Evolutionary conservation across 1,284 basidiomycete species (phyloP).

Genomic region (Malassezia yamatoensis): DNA sequence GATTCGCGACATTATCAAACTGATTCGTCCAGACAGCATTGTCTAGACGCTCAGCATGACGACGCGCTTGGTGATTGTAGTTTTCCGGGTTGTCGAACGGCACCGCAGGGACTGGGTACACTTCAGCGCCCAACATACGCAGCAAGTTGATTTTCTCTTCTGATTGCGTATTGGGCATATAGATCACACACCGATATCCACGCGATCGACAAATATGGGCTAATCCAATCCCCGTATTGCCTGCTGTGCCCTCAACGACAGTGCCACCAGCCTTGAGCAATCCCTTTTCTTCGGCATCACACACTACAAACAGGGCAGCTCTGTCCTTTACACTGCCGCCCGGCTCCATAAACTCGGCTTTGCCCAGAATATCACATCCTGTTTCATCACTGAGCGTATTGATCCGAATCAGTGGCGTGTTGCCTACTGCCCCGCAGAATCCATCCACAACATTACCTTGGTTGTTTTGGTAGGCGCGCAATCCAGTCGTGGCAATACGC

Average conservation of each 20-base stretch:
- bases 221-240: constrained; percentile 95
- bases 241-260: constrained; percentile 93
- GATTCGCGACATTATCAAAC: constrained; percentile 86
- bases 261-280: constrained; percentile 77
- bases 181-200: constrained; percentile 98
- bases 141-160: constrained; percentile 97
- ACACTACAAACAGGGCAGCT: constrained; percentile 79
- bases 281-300: constrained; percentile 73
- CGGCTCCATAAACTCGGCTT: constrained; percentile 96
- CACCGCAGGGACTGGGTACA: constrained; percentile 88
- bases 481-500: neutral
- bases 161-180: constrained; percentile 88
- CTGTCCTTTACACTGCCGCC: constrained; percentile 99
- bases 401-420: constrained; percentile 67
- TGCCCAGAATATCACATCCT: constrained; percentile 80
- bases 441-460: constrained; percentile 52
- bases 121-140: constrained; percentile 91
- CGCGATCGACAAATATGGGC: constrained; percentile 80
- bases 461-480: neutral
- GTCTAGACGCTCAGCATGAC: constrained; percentile 68
- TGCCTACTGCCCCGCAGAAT: constrained; percentile 80
- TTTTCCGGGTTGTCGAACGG: constrained; percentile 91
- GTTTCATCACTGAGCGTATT: constrained; percentile 69
- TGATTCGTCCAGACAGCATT: constrained; percentile 99
- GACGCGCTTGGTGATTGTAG: constrained; percentile 95